phyloP scores from a whole-genome alignment of 192 early-diverging fungal species.

The Fimicolochytrium jonesii region DNA sequence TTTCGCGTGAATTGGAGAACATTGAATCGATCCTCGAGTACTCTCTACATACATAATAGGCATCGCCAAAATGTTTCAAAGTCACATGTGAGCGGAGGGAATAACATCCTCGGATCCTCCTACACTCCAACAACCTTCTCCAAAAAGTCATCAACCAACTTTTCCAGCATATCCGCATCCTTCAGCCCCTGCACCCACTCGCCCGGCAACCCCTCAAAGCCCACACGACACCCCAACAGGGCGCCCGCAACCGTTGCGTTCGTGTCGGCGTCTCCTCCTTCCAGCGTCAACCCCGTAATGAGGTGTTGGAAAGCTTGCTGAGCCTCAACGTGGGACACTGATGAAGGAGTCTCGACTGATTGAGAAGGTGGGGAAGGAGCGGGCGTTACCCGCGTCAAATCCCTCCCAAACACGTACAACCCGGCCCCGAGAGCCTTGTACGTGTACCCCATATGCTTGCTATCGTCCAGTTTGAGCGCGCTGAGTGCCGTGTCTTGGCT shows the following conservation, averaged over 20 bases:
- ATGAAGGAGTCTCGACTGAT: too few species aligned
- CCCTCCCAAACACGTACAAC: constrained; percentile 31
- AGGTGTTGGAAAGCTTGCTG: constrained; percentile 36
- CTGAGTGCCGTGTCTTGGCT: constrained; percentile 14
- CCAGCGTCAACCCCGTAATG: constrained; percentile 44
- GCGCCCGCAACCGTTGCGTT: constrained; percentile 53
- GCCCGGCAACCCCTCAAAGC: constrained; percentile 39
- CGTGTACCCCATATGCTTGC: constrained; percentile 42
- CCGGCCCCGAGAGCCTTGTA: constrained; percentile 49
- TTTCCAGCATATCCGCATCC: constrained; percentile 25
- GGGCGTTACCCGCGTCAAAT: constrained; percentile 7
- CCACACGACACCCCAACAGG: constrained; percentile 44
- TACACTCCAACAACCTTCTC: neutral
- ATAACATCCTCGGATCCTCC: too few species aligned
- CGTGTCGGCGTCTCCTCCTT: constrained; percentile 57
- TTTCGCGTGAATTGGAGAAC: too few species aligned
- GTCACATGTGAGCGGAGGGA: too few species aligned
- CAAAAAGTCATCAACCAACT: constrained; percentile 13
- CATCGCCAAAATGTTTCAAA: too few species aligned
- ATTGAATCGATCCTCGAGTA: too few species aligned
- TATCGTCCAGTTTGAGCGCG: constrained; percentile 37
- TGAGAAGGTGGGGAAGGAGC: too few species aligned
- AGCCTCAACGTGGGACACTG: neutral
- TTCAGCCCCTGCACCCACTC: constrained; percentile 42
- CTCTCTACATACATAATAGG: too few species aligned